Conservation (phyloP, 2,329 filamentous ascomycete genomes). For the Aspergillus bombycis region DNA sequence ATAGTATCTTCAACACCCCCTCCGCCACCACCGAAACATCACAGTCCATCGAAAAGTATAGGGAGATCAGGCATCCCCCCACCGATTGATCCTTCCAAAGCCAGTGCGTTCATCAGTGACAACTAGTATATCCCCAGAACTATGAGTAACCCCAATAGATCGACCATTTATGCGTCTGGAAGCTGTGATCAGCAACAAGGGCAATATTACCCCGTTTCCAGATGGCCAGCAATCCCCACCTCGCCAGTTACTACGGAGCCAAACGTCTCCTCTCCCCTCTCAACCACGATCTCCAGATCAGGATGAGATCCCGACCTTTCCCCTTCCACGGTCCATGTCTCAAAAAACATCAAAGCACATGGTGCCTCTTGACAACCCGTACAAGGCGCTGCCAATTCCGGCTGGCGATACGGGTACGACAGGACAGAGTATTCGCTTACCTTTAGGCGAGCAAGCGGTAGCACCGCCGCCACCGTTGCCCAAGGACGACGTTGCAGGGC, state of each 20-base stretch:
- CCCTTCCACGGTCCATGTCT: slow-evolving; percentile 42
- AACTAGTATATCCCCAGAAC: background rate
- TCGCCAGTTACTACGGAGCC: slow-evolving; percentile 40
- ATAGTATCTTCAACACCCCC: slow-evolving; percentile 24
- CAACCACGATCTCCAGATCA: slow-evolving; percentile 51
- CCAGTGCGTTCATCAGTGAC: slow-evolving; percentile 55
- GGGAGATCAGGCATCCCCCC: slow-evolving; percentile 54
- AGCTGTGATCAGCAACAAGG: slow-evolving; percentile 55
- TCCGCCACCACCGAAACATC: slow-evolving; percentile 33
- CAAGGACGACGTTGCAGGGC: slow-evolving; percentile 9
- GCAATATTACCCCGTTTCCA: slow-evolving; percentile 66
- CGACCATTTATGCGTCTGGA: slow-evolving; percentile 53
- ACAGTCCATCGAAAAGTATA: slow-evolving; percentile 26
- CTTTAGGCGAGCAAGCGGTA: slow-evolving; percentile 12
- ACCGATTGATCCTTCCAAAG: slow-evolving; percentile 59
- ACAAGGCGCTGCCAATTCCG: slow-evolving; percentile 25
- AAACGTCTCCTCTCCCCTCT: slow-evolving; percentile 42
- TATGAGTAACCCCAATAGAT: slow-evolving; percentile 32
- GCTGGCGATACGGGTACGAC: slow-evolving; percentile 13
- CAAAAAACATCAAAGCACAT: slow-evolving; percentile 26
- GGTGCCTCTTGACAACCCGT: slow-evolving; percentile 21
- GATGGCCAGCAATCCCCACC: slow-evolving; percentile 53
- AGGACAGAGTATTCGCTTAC: slow-evolving; percentile 12
- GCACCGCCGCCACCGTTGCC: slow-evolving; percentile 23
- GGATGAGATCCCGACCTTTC: slow-evolving; percentile 57